Base-by-base conservation (phyloP, 768 basidiomycete genomes). In the Trametes gibbosa region DNA sequence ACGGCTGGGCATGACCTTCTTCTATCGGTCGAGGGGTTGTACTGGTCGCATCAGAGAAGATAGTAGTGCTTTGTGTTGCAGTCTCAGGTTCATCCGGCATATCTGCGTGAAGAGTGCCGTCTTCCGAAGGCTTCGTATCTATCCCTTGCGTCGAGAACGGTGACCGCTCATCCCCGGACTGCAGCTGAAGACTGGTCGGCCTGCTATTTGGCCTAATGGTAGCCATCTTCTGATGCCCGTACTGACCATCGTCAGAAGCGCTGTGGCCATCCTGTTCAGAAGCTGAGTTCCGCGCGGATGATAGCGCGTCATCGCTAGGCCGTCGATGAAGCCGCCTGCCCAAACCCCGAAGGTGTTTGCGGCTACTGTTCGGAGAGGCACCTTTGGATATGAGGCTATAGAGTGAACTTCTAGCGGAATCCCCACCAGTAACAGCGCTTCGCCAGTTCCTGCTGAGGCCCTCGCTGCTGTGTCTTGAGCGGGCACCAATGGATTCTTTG, bases 301-400 rank as follows among this genome's bases (percentile, higher is more conserved):
- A 78, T 6, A 77, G 75, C 1, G 72, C 78, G 13, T 79, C 82
- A 52, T 81, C 83, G 45, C 81, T 83, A 43, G 66, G 65, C 6
- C 66, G 69, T 29, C 72, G 71, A 40, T 73, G 71, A 34, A 76
- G 62, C 45, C 74, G 74, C 32, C 69, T 74, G 9, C 74, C 69
- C 29, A 76, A 59, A 21, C 75, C 74, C 34, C 75, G 74, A 40
- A 78, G 64, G 53, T 77, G 74, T 41, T 75, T 66, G 19, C 73
- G 75, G 56, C 79, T 80, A 54, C 74, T 79, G 7, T 77, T 63
- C 0, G 83, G 79, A 7, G 81, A 81, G 41, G 75, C 70, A 1
- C 73, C 73, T 14, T 69, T 73, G 1, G 72, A 71, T 34, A 70
- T 75, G 50, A 69, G 63, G 64, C 80, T 83, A 64, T 72, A 67